Base-by-base conservation (phyloP, 2,329 filamentous ascomycete genomes). In the Colletotrichum sp. region DNA sequence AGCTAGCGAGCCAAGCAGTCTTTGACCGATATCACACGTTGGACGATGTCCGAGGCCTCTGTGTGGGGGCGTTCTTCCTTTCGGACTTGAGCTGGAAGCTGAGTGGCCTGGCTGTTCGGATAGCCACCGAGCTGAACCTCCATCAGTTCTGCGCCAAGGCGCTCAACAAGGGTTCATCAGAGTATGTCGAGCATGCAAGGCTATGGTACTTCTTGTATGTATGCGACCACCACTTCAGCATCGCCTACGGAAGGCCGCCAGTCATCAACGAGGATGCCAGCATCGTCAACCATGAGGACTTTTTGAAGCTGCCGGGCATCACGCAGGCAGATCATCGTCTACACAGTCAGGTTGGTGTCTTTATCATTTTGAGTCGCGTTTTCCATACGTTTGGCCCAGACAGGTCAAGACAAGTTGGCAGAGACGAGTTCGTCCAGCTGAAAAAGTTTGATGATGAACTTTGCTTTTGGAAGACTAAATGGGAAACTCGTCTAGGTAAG, bases 191-290 rank as follows among this genome's bases (percentile, higher is more conserved):
- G 75, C 87, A 89, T 30, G 88, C 92, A 6, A 86, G 92, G 57
- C 83, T 94, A 8, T 93, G 91, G 90, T 93, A 93, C 80, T 81
- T 92, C 39, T 82, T 92, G 1, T 94, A 93, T 79, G 90, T 93
- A 2, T 93, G 91, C 79, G 92, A 94, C 79, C 92, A 93, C 77
- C 92, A 94, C 80, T 90, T 93, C 32, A 92, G 90, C 69, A 93
- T 94, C 67, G 88, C 92, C 1, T 93, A 93, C 69, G 82, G 82
- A 3, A 85, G 92, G 18, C 90, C 91, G 6, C 90, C 91, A 0
- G 89, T 92, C 12, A 91, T 92, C 24, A 87, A 89, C 66, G 91
- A 93, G 77, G 88, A 91, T 75, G 84, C 86, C 18, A 88, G 89
- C 1, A 90, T 93, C 49, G 87, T 88, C n/a, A 88, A 90, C 26